Base-by-base conservation (phyloP, 2,329 filamentous ascomycete species). In the Mycosphaerella arachidis region DNA sequence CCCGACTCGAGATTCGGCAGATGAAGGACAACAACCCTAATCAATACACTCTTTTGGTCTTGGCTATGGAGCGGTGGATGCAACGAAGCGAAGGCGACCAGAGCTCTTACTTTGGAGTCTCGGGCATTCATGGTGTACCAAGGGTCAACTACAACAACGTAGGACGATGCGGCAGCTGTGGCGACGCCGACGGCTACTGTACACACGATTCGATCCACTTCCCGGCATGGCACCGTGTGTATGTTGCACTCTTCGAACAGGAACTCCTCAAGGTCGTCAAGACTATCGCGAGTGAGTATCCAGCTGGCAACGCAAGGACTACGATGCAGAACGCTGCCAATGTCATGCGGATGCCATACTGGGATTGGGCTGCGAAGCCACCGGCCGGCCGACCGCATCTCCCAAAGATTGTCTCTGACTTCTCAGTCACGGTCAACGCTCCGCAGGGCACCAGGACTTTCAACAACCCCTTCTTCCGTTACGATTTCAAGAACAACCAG, bases 391-490 rank as follows among this genome's bases (percentile, higher is more conserved):
- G 55, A 9, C 60, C 56, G 10, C 37, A 48, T 27, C 43, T 70
- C 2, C 68, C 68, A n/a, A 48, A 58, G 12, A 62, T 67, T 30
- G 55, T 71, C 20, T 66, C 64, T 46, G 63, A 63, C 53, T 51
- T 54, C 40, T 40, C 45, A 13, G 66, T 69, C 48, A 67, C 61
- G 6, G 65, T 71, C 43, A 62, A 63, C 43, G 61, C 57, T 16
- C 69, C 68, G n/a, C 59, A 40, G 6, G 62, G 62, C 7, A 58
- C 53, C 57, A 62, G 48, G 27, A 66, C 52, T 53, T 63, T 63
- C 60, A 61, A 35, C 27, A 72, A 72, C 57, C 70, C 70, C 20
- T 64, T 72, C 13, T 69, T 64, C 62, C 65, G 66, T 31, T 70
- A 70, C 55, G 62, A 67, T 27, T 71, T 70, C 63, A 55, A 55